phyloP scores from a whole-genome alignment of 176 grass and related monocot genomes.

The Triticum urartu region DNA sequence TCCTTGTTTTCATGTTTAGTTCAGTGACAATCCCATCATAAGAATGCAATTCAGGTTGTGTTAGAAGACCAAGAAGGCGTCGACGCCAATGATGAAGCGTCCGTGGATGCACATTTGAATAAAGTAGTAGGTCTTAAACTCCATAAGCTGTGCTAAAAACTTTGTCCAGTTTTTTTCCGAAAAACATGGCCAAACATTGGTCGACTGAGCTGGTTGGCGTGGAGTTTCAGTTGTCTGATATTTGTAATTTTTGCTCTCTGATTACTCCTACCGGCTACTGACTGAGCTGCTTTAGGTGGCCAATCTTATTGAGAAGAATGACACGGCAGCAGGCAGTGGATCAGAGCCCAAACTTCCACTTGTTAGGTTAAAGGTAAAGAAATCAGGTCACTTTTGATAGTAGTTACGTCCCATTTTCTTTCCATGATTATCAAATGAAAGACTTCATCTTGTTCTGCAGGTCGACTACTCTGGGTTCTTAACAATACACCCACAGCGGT shows the following conservation, averaged over 20 bases:
- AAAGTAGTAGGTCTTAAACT: constrained; percentile 53
- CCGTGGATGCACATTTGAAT: constrained; percentile 62
- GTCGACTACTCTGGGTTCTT: constrained; percentile 62
- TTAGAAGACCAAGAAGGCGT: constrained; percentile 61
- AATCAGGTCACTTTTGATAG: constrained; percentile 14
- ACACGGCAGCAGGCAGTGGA: constrained; percentile 26
- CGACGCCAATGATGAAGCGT: constrained; percentile 52
- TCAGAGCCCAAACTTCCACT: constrained; percentile 62
- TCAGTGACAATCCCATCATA: neutral
- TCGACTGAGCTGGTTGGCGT: neutral
- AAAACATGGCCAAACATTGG: neutral
- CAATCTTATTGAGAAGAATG: constrained; percentile 69
- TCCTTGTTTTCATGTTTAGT: neutral
- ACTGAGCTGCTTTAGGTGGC: constrained; percentile 47
- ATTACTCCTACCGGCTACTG: neutral
- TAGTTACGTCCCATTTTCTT: neutral
- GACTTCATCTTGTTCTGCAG: constrained; percentile 31
- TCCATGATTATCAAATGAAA: neutral
- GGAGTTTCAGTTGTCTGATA: too few species aligned
- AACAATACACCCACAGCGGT: constrained; percentile 63
- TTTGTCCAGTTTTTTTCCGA: neutral
- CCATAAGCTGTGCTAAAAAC: neutral
- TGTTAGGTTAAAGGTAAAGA: constrained; percentile 82
- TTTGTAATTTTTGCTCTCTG: neutral
- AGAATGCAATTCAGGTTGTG: constrained; percentile 55